phyloP scores from a whole-genome alignment of 768 basidiomycete species.

The Lactarius vividus region DNA sequence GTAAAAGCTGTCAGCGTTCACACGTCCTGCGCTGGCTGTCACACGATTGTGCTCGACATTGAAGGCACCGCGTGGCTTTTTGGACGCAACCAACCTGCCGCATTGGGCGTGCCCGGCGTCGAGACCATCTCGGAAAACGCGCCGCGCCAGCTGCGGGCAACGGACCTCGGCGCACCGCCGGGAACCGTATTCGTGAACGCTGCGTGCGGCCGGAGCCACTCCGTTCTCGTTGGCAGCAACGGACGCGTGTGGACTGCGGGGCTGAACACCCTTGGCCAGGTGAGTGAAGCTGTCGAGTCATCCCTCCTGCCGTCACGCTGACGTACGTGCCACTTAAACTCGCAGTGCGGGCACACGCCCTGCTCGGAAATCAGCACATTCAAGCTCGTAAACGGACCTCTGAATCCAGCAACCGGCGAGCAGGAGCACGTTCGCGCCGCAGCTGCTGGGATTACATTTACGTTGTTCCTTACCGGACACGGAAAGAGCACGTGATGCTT shows the following conservation, averaged over 20 bases:
- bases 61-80: constrained; percentile 87
- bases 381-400: constrained; percentile 57
- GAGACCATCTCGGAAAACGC: constrained; percentile 67
- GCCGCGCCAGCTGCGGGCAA: constrained; percentile 58
- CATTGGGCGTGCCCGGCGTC: constrained; percentile 56
- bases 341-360: constrained; percentile 23
- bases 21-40: constrained; percentile 72
- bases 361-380: constrained; percentile 67
- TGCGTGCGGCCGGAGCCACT: constrained; percentile 80
- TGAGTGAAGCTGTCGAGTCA: constrained; percentile 44
- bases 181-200: constrained; percentile 64
- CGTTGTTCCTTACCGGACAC: constrained; percentile 74
- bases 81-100: constrained; percentile 74
- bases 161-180: constrained; percentile 59
- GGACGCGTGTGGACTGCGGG: constrained; percentile 86
- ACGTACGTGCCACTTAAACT: neutral
- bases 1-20: constrained; percentile 70
- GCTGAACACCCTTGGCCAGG: constrained; percentile 78
- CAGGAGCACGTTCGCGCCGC: constrained; percentile 68
- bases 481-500: constrained; percentile 59
- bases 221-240: constrained; percentile 75
- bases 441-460: constrained; percentile 81
- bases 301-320: neutral
- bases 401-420: constrained; percentile 41
- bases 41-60: constrained; percentile 69